Percentiles rank a stretch among this genome's conserved stretches.
These are phyloP conservation scores for Reutealis trisperma DNA, from an alignment of 345 rosid genomes.

Conservation along the genomic window DNA sequence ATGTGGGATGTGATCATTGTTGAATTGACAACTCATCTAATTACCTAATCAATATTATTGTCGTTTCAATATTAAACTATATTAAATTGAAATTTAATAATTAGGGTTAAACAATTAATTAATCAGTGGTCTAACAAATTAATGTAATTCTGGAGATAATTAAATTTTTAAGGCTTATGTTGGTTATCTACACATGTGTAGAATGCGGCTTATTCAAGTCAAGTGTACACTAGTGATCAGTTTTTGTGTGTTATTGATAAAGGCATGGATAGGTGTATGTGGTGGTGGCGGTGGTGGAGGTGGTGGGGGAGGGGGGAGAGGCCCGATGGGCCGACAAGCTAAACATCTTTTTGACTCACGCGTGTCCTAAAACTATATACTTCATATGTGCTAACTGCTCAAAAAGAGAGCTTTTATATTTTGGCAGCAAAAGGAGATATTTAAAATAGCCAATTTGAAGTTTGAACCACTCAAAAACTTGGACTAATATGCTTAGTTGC, in stretches of 20 bases:
- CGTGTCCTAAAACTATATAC: neutral
- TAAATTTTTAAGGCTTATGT: no score
- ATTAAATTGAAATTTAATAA: no score
- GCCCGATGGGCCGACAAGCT: conserved; percentile 29
- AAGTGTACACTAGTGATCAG: no score
- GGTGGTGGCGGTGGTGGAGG: neutral
- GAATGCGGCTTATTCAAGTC: neutral
- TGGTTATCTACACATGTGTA: neutral
- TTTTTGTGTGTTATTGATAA: neutral
- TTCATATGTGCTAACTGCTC: neutral
- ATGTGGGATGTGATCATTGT: neutral
- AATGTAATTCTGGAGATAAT: neutral
- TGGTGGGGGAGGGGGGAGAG: neutral
- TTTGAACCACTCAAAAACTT: neutral
- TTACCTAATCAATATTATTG: neutral
- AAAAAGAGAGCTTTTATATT: conserved; percentile 4
- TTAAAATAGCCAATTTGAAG: neutral
- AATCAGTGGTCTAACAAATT: no score
- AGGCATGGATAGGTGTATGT: neutral
- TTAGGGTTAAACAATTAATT: no score
- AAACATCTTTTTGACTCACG: conserved; percentile 7
- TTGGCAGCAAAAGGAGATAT: neutral
- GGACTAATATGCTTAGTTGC: neutral
- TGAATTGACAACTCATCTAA: conserved; percentile 6
- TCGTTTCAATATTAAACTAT: no score